These are phyloP conservation scores for Lyophyllum shimeji DNA, from an alignment of 768 basidiomycete species.

Conservation along the genomic window DNA sequence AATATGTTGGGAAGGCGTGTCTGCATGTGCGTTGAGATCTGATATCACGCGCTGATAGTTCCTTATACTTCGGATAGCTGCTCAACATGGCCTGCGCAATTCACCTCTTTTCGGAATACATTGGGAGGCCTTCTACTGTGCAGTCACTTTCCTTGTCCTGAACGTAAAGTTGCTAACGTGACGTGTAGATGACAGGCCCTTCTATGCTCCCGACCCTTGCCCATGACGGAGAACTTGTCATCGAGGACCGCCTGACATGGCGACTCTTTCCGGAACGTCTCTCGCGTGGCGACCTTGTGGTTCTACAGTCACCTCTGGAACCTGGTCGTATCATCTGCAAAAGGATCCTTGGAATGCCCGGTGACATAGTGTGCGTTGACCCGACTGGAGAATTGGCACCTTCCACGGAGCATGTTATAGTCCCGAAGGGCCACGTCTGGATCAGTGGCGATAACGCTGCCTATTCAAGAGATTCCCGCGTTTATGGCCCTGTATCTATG, in stretches of 20 bases:
- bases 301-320: conserved; percentile 67
- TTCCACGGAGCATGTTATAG: conserved; percentile 67
- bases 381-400: conserved; percentile 68
- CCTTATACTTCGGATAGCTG: conserved; percentile 31
- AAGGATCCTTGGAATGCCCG: conserved; percentile 85
- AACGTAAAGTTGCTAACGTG: conserved; percentile 1
- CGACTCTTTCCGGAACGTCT: conserved; percentile 50
- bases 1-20: conserved; percentile 9
- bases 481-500: conserved; percentile 91
- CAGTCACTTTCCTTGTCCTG: conserved; percentile 16
- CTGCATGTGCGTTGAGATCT: conserved; percentile 18
- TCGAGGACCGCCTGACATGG: conserved; percentile 62
- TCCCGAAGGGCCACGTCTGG: conserved; percentile 91
- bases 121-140: conserved; percentile 57
- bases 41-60: not conserved
- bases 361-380: conserved; percentile 87
- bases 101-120: conserved; percentile 64
- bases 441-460: conserved; percentile 86
- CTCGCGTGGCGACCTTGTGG: conserved; percentile 75
- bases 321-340: conserved; percentile 78
- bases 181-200: conserved; percentile 60
- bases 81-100: conserved; percentile 55
- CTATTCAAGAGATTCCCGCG: conserved; percentile 82
- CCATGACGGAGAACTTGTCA: conserved; percentile 53
- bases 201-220: conserved; percentile 83